These are phyloP conservation scores for Colletotrichum echinochloae DNA, from an alignment of 2,329 filamentous ascomycete species.

Conservation along the genomic window DNA sequence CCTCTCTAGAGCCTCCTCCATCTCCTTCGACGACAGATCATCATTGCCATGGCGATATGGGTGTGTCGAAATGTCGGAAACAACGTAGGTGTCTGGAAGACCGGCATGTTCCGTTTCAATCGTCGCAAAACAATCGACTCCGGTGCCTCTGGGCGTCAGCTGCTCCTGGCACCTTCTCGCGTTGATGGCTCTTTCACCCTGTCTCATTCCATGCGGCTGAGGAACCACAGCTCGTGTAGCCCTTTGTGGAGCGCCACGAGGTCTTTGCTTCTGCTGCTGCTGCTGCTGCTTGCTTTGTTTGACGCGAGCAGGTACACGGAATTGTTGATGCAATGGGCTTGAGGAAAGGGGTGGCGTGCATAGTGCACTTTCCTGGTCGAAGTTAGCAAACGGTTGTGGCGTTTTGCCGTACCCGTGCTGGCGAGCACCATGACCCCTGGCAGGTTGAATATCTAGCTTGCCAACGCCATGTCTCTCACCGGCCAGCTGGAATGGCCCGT, in stretches of 20 bases:
- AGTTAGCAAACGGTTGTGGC: slow-evolving; percentile 4
- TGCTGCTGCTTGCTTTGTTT: not conserved
- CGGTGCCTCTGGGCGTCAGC: not conserved
- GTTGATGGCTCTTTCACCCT: slow-evolving; percentile 10
- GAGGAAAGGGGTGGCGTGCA: slow-evolving; percentile 32
- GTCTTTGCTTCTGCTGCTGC: not conserved
- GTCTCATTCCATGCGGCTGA: slow-evolving; percentile 3
- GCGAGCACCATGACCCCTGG: not conserved
- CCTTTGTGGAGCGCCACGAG: not conserved
- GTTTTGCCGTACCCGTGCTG: slow-evolving; percentile 1
- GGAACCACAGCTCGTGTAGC: not conserved
- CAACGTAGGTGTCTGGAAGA: not conserved
- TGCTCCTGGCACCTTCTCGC: not conserved
- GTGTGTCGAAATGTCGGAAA: not conserved
- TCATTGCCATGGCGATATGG: not conserved
- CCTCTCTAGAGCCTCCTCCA: slow-evolving; percentile 22
- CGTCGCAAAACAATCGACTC: not conserved
- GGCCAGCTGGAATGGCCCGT: slow-evolving; percentile 7
- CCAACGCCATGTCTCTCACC: slow-evolving; percentile 6
- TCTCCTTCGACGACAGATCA: not conserved
- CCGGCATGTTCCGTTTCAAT: not conserved
- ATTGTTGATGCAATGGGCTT: slow-evolving; percentile 23
- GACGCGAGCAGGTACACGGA: slow-evolving; percentile 5
- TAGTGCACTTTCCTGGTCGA: not conserved
- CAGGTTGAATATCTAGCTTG: not conserved